Evolutionary conservation across 2,329 filamentous ascomycete genomes (phyloP), one percentile per base, ranked within the genome.

Genomic region (Botrytis elliptica): DNA sequence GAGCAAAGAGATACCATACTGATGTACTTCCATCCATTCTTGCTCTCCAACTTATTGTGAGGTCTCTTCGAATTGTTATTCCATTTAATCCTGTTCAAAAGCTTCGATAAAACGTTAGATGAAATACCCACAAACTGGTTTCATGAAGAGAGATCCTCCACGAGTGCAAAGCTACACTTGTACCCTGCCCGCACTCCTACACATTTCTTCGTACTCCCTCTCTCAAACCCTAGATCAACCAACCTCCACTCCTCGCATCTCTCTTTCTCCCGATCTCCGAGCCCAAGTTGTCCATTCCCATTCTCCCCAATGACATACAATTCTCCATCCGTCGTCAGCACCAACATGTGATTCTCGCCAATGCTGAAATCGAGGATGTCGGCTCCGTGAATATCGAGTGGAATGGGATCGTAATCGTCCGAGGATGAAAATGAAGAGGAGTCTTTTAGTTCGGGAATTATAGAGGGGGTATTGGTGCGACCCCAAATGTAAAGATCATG

Each of bases 401-500:
- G 77, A 18, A 67, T 74, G 20, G 79, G 78, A 16, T 40, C n/a
- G 44, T 75, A 57, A 42, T 71, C 40, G 78, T 29, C 14, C 6
- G 25, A 20, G 7, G 29, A 33, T n/a, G 42, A 25, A 20, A 38
- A 33, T 14, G 70, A 64, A 29, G 60, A 33, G 12, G n/a, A 18
- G 14, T 25, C 40, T 29, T 36, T 33, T 70, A 62, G 73, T 29
- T 76, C 73, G 4, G 79, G 62, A 12, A 79, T 52, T 33, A 75
- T 74, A 29, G 74, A 57, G 16, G 78, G 71, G 1, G 75, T 74
- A 52, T 77, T 72, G 7, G 77, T 71, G n/a, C 81, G 80, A 44
- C 90, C 90, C 90, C 90, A 92, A 38, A 87, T 79, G 78, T 92
- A 92, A 2, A 91, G 80, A 73, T 89, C 87, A 46, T 86, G 84